Evolutionary conservation across 2,329 filamentous ascomycete genomes (phyloP).

Genomic region (Celoporthe dispersa): DNA sequence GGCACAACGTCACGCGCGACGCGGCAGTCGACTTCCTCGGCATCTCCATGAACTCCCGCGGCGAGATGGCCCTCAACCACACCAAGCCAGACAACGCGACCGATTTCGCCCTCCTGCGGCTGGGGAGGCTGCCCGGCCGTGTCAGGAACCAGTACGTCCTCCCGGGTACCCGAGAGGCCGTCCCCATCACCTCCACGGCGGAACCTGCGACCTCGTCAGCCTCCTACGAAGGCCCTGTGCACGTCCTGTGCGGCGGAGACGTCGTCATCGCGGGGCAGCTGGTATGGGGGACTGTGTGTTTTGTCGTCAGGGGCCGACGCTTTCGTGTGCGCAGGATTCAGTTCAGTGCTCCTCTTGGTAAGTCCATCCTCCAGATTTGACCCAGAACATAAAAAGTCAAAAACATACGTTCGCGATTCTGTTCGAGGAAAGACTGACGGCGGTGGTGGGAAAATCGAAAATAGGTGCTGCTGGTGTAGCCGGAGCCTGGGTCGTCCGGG

Average conservation of each 20-base stretch:
- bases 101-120: constrained; percentile 23
- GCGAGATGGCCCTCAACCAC: constrained; percentile 23
- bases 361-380: background rate
- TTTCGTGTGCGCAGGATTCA: constrained; percentile 24
- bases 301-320: constrained; percentile 21
- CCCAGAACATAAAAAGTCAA: too few relatives aligned
- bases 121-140: constrained; percentile 11
- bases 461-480: constrained; percentile 5
- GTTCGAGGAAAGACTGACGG: background rate
- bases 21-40: constrained; percentile 24
- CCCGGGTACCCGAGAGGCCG: background rate
- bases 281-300: constrained; percentile 22
- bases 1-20: constrained; percentile 22
- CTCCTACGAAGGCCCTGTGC: constrained; percentile 20
- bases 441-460: background rate
- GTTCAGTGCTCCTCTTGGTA: constrained; percentile 13
- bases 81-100: constrained; percentile 19
- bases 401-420: too few relatives aligned
- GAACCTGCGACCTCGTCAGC: constrained; percentile 15
- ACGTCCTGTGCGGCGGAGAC: constrained; percentile 12
- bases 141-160: constrained; percentile 19
- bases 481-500: constrained; percentile 26
- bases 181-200: constrained; percentile 18
- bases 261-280: constrained; percentile 19
- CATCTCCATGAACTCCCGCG: constrained; percentile 25